A percentile compares a stretch with the other conserved stretches of the same genome.
These are phyloP conservation scores for Physaria fendleri DNA, from an alignment of 345 rosid genomes.

Conservation along the genomic window DNA sequence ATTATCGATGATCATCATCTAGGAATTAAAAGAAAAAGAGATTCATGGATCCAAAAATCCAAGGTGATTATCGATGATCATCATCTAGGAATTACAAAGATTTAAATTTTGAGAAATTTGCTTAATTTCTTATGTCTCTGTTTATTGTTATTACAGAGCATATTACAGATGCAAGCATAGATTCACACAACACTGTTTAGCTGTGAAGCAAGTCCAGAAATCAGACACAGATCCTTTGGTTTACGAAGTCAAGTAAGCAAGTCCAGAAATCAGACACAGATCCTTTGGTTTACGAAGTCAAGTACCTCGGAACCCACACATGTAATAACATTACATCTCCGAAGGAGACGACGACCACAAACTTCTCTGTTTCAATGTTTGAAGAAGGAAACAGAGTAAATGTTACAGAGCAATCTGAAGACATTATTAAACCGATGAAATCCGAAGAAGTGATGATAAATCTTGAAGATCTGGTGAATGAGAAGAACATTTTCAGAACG, in stretches of 20 bases:
- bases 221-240: constrained; percentile 60
- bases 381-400: constrained; percentile 6
- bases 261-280: constrained; percentile 78
- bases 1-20: not conserved
- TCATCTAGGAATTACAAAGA: not conserved
- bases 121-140: constrained; percentile 7
- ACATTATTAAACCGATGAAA: constrained; percentile 22
- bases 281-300: constrained; percentile 50
- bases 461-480: constrained; percentile 14
- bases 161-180: constrained; percentile 84
- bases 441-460: constrained; percentile 26
- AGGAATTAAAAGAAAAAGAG: constrained; percentile 53
- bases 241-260: constrained; percentile 69
- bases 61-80: constrained; percentile 34
- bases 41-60: constrained; percentile 74
- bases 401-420: constrained; percentile 20
- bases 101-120: not conserved
- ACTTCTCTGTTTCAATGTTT: constrained; percentile 17
- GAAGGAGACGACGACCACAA: not conserved
- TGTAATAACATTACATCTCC: constrained; percentile 37
- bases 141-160: constrained; percentile 49
- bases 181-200: constrained; percentile 53
- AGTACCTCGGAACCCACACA: constrained; percentile 63
- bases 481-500: constrained; percentile 24
- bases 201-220: constrained; percentile 84